Percentiles rank a stretch among this genome's conserved stretches.
Conservation (phyloP, 1,284 basidiomycete genomes). For the Malassezia globosa region DNA sequence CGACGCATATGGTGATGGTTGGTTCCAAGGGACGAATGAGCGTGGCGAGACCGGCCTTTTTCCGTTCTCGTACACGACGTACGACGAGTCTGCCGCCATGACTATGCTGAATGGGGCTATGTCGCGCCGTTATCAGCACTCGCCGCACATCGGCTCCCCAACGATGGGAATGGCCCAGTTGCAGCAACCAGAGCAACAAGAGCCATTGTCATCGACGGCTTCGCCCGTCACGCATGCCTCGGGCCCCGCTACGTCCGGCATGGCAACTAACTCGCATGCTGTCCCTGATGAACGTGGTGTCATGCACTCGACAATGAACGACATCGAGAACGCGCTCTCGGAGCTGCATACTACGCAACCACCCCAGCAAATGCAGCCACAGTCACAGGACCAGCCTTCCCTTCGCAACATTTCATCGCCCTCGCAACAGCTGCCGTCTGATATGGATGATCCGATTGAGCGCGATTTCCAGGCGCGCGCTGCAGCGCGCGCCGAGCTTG, state of each 20-base stretch:
- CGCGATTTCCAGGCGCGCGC: slow-evolving; percentile 25
- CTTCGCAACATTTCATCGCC: too few relatives aligned
- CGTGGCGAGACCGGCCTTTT: slow-evolving; percentile 76
- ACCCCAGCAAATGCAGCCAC: background rate
- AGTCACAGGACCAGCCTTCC: slow-evolving; percentile 2
- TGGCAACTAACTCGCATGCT: slow-evolving; percentile 8
- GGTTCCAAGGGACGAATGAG: slow-evolving; percentile 84
- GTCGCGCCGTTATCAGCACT: too few relatives aligned
- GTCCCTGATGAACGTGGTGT: slow-evolving; percentile 21
- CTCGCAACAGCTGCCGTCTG: slow-evolving; percentile 20
- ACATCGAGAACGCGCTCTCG: slow-evolving; percentile 43
- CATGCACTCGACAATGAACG: slow-evolving; percentile 44
- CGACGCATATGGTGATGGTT: slow-evolving; percentile 88
- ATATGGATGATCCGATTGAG: slow-evolving; percentile 16
- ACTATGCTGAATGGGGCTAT: slow-evolving; percentile 25
- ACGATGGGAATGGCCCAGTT: slow-evolving; percentile 11
- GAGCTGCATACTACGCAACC: slow-evolving; percentile 23
- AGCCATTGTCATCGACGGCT: background rate
- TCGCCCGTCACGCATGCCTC: background rate
- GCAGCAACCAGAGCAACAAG: background rate
- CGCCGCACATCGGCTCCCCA: too few relatives aligned
- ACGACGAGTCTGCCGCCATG: slow-evolving; percentile 21
- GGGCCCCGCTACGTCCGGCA: background rate
- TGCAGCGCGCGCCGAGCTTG: slow-evolving; percentile 39
- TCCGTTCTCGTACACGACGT: slow-evolving; percentile 71